A percentile compares a stretch with the other conserved stretches of the same genome.
Conservation (phyloP, 129 eudicot genomes). For the Tanacetum coccineum region DNA sequence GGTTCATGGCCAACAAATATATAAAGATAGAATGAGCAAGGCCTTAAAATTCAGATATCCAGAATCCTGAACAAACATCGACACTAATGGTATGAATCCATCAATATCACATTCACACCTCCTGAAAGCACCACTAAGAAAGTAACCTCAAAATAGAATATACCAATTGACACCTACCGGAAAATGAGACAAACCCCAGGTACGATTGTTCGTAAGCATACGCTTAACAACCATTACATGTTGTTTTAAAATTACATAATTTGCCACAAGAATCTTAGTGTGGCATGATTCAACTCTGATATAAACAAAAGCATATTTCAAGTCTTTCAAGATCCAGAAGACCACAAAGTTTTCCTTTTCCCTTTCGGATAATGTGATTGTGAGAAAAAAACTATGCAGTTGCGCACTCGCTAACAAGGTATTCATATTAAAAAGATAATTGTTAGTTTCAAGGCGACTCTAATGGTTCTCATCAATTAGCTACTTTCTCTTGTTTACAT, state of each 20-base stretch:
- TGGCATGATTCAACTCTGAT: too few relatives aligned
- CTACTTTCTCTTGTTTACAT: conserved; percentile 5
- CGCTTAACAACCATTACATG: neutral
- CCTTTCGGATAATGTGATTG: neutral
- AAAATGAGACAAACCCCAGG: neutral
- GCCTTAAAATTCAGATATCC: neutral
- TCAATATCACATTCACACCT: neutral
- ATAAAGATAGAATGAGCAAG: neutral
- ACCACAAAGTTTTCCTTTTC: neutral
- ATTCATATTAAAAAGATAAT: neutral
- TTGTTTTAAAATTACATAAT: too few relatives aligned
- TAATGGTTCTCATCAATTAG: neutral
- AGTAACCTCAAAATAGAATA: neutral
- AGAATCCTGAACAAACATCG: neutral
- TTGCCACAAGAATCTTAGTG: too few relatives aligned
- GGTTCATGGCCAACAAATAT: conserved; percentile 3
- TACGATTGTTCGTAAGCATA: neutral
- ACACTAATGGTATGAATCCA: neutral
- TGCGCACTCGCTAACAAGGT: neutral
- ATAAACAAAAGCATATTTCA: too few relatives aligned
- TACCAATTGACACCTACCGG: neutral
- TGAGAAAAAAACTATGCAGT: neutral
- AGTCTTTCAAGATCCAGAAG: too few relatives aligned
- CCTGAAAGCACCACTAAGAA: neutral
- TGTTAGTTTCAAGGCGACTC: conserved; percentile 8